Base-by-base conservation (phyloP, 148 eudicot genomes). In the Amaranthus hypochondriacus region DNA sequence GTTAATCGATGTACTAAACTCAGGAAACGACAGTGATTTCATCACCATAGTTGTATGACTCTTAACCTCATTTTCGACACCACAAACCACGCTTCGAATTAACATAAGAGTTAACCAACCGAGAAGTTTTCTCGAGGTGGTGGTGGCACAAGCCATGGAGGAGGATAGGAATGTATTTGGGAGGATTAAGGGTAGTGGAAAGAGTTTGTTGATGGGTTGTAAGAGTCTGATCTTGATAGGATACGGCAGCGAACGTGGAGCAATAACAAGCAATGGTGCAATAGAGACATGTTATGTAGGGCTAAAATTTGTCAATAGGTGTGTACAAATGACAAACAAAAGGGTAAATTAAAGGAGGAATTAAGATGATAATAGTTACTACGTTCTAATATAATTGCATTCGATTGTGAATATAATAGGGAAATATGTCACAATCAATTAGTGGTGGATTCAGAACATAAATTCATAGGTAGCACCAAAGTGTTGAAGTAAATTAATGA, bases 11-110 rank as follows among this genome's bases (percentile, higher is more conserved):
- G 72, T 49, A 59, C 75, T 77, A 72, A 91, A 89, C 71, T 85
- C 78, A 0, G 87, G 86, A 63, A 89, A 89, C n/a, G 79, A 86
- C 70, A 87, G 75, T 47, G 76, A 80, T 56, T 91, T 91, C 12
- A 83, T 86, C n/a, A 87, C 85, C 46, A 49, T 83, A 55, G 75
- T 81, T 44, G 46, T 56, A 49, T 85, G 86, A 6, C 8, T n/a
- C 53, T 85, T 85, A 15, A 48, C 72, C 3, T 66, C 82, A 75
- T 56, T 65, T 71, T 66, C n/a, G 18, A 3, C 5, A 49, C 73
- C 56, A 5, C 46, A 59, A 53, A 68, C 68, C 44, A 44, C 46
- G 9, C n/a, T 9, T 6, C 68, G 44, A 68, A 66, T 57, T 47
- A 75, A 71, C 3, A 54, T 5, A 21, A 76, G 65, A 12, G 62